phyloP scores from a whole-genome alignment of 495 filamentous ascomycete species.

The Aspergillus steynii region DNA sequence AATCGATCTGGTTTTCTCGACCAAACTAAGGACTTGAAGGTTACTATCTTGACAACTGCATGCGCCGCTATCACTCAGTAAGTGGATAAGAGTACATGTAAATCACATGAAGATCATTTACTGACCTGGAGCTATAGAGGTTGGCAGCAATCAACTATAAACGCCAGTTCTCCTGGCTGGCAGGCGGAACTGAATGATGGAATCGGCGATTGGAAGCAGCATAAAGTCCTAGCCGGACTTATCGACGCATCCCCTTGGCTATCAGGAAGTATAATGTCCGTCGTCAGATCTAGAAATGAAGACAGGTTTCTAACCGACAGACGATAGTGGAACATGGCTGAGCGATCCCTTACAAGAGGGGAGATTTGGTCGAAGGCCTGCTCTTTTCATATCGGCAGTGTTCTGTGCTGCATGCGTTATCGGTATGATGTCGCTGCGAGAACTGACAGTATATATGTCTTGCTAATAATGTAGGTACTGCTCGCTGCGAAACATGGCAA shows the following conservation, averaged over 20 bases:
- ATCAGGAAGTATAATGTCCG: constrained; percentile 36
- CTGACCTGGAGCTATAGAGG: constrained; percentile 30
- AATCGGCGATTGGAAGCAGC: constrained; percentile 26
- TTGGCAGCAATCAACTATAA: constrained; percentile 69
- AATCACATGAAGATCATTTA: neutral
- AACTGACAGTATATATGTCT: too few relatives aligned
- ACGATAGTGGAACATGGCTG: constrained; percentile 47
- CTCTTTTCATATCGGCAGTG: constrained; percentile 64
- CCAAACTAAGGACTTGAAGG: constrained; percentile 24
- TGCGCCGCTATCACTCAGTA: constrained; percentile 34
- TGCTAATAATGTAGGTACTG: constrained; percentile 8
- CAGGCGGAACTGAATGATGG: constrained; percentile 26
- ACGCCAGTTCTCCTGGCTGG: constrained; percentile 67
- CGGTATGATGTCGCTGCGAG: constrained; percentile 37
- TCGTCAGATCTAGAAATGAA: neutral
- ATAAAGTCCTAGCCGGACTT: constrained; percentile 38
- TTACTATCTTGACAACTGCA: constrained; percentile 26
- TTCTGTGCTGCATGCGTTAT: constrained; percentile 63
- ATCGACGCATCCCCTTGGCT: constrained; percentile 38
- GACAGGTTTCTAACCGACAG: neutral
- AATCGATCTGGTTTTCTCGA: constrained; percentile 11
- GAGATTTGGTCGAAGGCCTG: constrained; percentile 59
- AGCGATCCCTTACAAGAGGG: constrained; percentile 66
- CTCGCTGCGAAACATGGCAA: constrained; percentile 56
- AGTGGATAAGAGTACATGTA: neutral